Evolutionary conservation across 257 asterid genomes (phyloP), one percentile per base, ranked within the genome.

Genomic region (Gentiana macrophylla): DNA sequence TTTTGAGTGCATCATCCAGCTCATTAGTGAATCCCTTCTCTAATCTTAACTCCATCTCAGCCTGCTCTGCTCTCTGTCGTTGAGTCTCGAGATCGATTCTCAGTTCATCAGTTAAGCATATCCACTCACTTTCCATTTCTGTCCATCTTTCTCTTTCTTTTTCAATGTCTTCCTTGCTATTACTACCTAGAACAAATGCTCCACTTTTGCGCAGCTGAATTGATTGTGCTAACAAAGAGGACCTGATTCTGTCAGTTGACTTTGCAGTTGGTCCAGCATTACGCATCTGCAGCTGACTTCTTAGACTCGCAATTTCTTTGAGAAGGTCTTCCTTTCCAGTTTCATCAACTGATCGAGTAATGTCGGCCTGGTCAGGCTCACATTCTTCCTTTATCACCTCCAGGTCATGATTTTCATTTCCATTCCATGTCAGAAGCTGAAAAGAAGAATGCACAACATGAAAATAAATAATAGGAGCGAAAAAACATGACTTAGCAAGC

Each of bases 81-180:
- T 70, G 73, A 41, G 82, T 57, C 70, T 92, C 99, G 0, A 92
- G 79, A 35, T 92, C 97, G 10, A 85, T 83, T 64, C 99, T 79
- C 60, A 92, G 64, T 64, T 92, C 99, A 50, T 88, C 99, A 2
- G 99, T 92, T 6, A 92, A 72, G 47, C 94, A 92, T 33, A 92
- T 92, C 99, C 97, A 92, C 8, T 86, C 95, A 5, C 99, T 92
- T 72, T 88, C 99, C 94, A 85, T 88, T 67, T 92, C 99, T 71
- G 80, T 83, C 97, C 95, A 92, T 61, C 75, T 81, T 43, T 91
- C 62, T 57, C 95, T 72, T 71, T 88, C 97, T 68, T 80, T 81
- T 77, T 92, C 97, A 4, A 88, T 69, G 52, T 92, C 99, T 68
- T 81, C 97, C 52, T 61, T 80, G 11, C 61, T 75, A 32, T 64